Percentiles rank a stretch among this genome's conserved stretches.
Conservation (phyloP, 345 rosid genomes). For the Hibiscus tridactylites region DNA sequence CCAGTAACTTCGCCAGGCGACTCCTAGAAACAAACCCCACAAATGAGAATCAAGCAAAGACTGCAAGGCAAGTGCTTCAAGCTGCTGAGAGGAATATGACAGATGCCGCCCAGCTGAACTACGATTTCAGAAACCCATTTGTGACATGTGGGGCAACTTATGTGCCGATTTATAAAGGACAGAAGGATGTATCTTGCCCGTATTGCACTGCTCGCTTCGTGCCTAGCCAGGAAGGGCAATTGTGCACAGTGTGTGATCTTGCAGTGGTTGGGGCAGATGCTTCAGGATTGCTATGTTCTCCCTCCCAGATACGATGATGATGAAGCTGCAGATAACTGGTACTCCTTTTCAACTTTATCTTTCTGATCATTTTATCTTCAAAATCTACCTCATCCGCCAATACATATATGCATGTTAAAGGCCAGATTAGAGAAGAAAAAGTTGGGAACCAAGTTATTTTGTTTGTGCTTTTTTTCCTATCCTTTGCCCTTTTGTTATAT, state of each 20-base stretch:
- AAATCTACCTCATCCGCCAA: background rate
- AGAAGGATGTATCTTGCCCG: slow-evolving; percentile 77
- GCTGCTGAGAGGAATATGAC: slow-evolving; percentile 74
- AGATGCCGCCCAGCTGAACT: slow-evolving; percentile 56
- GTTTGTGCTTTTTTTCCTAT: slow-evolving; percentile 13
- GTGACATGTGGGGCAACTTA: slow-evolving; percentile 85
- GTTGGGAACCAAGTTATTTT: slow-evolving; percentile 19
- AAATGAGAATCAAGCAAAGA: slow-evolving; percentile 63
- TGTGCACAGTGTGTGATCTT: slow-evolving; percentile 80
- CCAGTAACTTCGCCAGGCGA: slow-evolving; percentile 71
- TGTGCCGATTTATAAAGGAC: slow-evolving; percentile 85
- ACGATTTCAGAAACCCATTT: slow-evolving; percentile 90
- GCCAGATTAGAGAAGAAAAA: slow-evolving; percentile 17
- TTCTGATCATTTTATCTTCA: slow-evolving; percentile 9
- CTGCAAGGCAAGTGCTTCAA: slow-evolving; percentile 68
- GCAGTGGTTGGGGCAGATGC: slow-evolving; percentile 90
- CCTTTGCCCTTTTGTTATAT: background rate
- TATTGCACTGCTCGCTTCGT: slow-evolving; percentile 76
- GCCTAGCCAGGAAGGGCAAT: slow-evolving; percentile 66
- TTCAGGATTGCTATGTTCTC: slow-evolving; percentile 84
- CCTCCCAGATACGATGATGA: slow-evolving; percentile 60
- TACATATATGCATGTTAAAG: slow-evolving; percentile 18
- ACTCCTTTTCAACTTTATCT: slow-evolving; percentile 12
- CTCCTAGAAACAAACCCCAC: slow-evolving; percentile 71
- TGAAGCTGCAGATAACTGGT: slow-evolving; percentile 1